Evolutionary conservation across 2,329 filamentous ascomycete genomes (phyloP).

Genomic region (Monosporascus sp.): DNA sequence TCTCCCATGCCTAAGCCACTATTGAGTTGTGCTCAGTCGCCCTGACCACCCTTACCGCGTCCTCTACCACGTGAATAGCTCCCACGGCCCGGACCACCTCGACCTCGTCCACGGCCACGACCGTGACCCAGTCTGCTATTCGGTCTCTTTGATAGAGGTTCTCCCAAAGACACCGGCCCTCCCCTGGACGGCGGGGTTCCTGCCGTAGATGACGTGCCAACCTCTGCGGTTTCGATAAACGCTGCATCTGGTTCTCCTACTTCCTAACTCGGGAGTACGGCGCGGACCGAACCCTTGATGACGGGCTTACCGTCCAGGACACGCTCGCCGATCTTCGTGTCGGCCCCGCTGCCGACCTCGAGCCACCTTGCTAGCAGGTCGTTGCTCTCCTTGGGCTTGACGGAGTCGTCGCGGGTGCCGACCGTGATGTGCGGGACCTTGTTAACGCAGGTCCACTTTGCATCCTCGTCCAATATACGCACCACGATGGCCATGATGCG

Average conservation of each 20-base stretch:
- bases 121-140: not conserved
- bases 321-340: slow-evolving; percentile 43
- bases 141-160: not conserved
- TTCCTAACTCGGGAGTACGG: slow-evolving; percentile 44
- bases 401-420: slow-evolving; percentile 65
- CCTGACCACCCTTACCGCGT: not conserved
- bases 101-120: not conserved
- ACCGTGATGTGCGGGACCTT: slow-evolving; percentile 81
- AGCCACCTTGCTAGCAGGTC: slow-evolving; percentile 74
- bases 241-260: not conserved
- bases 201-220: not conserved
- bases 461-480: slow-evolving; percentile 56
- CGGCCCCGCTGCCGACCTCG: slow-evolving; percentile 42
- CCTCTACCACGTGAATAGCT: not conserved
- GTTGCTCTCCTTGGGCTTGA: slow-evolving; percentile 96
- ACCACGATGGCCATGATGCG: slow-evolving; percentile 90
- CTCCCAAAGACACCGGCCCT: not conserved
- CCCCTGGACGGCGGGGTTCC: not conserved
- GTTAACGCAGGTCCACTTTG: slow-evolving; percentile 68
- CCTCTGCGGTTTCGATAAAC: not conserved
- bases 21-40: too few species aligned
- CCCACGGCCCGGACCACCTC: not conserved
- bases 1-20: too few species aligned
- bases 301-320: slow-evolving; percentile 45
- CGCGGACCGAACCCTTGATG: slow-evolving; percentile 43